phyloP scores from a whole-genome alignment of 176 grass and related monocot genomes.

The Bolboschoenus planiculmis region DNA sequence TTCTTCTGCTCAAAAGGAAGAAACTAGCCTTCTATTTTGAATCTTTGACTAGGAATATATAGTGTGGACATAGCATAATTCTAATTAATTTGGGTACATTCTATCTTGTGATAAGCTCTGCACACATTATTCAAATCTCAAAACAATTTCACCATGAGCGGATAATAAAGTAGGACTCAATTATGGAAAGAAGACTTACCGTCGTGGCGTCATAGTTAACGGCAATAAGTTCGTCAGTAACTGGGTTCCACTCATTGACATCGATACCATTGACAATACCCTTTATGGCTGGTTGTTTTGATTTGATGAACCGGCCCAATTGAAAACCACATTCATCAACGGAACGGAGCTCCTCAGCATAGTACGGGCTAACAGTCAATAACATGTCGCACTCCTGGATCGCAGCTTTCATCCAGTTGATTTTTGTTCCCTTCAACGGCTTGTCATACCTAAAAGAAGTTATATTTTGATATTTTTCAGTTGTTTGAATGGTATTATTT shows the following conservation, averaged over 20 bases:
- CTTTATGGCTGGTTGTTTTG: constrained; percentile 32
- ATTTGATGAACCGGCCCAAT: constrained; percentile 49
- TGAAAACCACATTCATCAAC: constrained; percentile 60
- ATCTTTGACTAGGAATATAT: neutral
- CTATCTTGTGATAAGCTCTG: neutral
- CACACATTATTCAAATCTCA: neutral
- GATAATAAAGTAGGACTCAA: constrained; percentile 12
- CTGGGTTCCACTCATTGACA: constrained; percentile 69
- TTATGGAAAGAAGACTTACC: constrained; percentile 41
- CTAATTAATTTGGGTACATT: too few relatives aligned
- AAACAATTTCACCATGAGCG: neutral
- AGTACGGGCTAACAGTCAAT: constrained; percentile 70
- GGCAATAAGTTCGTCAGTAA: constrained; percentile 50
- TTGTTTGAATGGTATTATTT: neutral
- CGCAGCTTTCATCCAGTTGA: constrained; percentile 96
- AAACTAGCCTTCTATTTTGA: too few relatives aligned
- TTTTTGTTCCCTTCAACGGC: constrained; percentile 79
- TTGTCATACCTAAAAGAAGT: constrained; percentile 54
- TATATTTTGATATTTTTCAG: neutral
- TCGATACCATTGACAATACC: constrained; percentile 91
- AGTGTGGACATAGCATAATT: too few relatives aligned
- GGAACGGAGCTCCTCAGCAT: constrained; percentile 67
- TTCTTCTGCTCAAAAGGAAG: neutral
- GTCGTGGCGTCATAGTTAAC: constrained; percentile 50
- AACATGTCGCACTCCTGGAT: too few relatives aligned